Percentiles rank a stretch among this genome's conserved stretches.
These are phyloP conservation scores for Tolypocladium sp. DNA, from an alignment of 2,329 filamentous ascomycete genomes.

Conservation along the genomic window DNA sequence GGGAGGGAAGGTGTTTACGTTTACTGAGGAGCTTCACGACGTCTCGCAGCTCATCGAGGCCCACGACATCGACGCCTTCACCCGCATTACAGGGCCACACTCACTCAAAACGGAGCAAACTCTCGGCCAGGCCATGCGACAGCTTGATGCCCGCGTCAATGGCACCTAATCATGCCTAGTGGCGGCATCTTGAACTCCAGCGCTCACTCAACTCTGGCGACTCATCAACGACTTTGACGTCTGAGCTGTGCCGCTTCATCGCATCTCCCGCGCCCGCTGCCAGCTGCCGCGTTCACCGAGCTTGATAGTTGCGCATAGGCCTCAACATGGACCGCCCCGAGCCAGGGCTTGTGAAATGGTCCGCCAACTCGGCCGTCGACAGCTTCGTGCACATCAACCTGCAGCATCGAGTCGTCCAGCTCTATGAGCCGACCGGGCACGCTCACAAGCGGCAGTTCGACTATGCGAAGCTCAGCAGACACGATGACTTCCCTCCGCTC, in stretches of 20 bases:
- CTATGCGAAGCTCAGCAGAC: slow-evolving; percentile 45
- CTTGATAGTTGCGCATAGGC: background rate
- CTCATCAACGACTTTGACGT: background rate
- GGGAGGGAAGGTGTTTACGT: no score
- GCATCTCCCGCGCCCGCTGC: background rate
- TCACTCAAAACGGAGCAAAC: background rate
- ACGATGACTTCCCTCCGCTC: slow-evolving; percentile 54
- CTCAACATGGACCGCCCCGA: slow-evolving; percentile 47
- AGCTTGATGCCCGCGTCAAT: background rate
- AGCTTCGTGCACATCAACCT: slow-evolving; percentile 58
- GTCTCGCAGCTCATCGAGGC: background rate
- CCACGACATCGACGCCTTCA: background rate
- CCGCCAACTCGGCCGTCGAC: slow-evolving; percentile 46
- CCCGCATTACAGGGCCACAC: background rate
- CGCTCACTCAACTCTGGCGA: background rate
- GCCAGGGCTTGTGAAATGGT: slow-evolving; percentile 58
- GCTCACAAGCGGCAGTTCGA: slow-evolving; percentile 49
- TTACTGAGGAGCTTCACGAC: background rate
- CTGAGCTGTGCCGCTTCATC: background rate
- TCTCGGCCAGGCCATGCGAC: background rate
- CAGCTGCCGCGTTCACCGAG: no score
- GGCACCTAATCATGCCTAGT: background rate
- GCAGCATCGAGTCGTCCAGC: slow-evolving; percentile 52
- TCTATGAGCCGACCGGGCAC: slow-evolving; percentile 53
- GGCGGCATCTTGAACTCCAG: background rate